Conservation (phyloP, 805 yeast genomes). For the Starmerella cellae region DNA sequence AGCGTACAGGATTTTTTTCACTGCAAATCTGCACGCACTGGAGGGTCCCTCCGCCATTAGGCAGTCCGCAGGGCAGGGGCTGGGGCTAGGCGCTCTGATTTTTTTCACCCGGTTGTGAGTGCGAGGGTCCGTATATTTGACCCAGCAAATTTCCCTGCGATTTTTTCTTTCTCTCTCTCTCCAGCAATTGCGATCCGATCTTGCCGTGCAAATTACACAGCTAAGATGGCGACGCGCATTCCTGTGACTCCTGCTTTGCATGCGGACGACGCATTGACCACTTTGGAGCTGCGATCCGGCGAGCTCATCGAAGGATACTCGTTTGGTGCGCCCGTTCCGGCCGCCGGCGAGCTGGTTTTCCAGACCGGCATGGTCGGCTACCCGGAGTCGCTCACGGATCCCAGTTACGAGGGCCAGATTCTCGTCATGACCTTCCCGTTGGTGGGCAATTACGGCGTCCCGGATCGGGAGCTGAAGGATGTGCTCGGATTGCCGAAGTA, state of each 20-base stretch:
- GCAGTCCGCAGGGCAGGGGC: neutral
- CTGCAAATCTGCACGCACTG: too few relatives aligned
- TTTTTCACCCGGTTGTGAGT: neutral
- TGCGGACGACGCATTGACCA: conserved; percentile 65
- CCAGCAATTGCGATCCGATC: conserved; percentile 3
- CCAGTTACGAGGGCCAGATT: conserved; percentile 96
- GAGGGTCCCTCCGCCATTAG: too few relatives aligned
- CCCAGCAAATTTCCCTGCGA: neutral
- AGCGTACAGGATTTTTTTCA: too few relatives aligned
- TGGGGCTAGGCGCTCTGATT: neutral
- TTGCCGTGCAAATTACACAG: conserved; percentile 1
- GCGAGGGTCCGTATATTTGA: neutral
- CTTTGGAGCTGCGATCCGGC: conserved; percentile 82
- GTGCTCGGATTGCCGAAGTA: conserved; percentile 73
- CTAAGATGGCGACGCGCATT: conserved; percentile 32
- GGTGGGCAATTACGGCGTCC: conserved; percentile 98
- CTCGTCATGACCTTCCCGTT: conserved; percentile 90
- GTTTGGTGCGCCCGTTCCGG: conserved; percentile 79
- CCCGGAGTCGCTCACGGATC: conserved; percentile 96
- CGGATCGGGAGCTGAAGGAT: conserved; percentile 67
- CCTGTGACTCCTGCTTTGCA: conserved; percentile 89
- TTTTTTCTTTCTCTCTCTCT: neutral
- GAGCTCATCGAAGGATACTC: conserved; percentile 84
- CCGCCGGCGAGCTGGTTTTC: conserved; percentile 96
- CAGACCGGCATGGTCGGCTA: conserved; percentile 99